These are phyloP conservation scores for Aegilops bicornis DNA, from an alignment of 176 grass and related monocot genomes.

Conservation along the genomic window DNA sequence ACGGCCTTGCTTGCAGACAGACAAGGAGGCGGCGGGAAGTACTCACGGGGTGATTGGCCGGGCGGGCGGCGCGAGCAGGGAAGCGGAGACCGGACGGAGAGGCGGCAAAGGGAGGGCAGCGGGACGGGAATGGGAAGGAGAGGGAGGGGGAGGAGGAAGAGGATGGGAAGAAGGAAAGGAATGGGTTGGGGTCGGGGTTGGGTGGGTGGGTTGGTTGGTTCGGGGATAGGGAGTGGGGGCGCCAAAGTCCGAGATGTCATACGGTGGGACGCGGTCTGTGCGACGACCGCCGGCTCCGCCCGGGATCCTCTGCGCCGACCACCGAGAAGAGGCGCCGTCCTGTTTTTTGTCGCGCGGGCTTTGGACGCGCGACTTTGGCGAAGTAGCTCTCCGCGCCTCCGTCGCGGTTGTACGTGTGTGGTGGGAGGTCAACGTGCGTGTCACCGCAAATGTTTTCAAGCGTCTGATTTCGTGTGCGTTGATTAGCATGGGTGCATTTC, in stretches of 20 bases:
- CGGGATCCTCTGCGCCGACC: slow-evolving; percentile 36
- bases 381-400: no score
- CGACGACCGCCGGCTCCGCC: slow-evolving; percentile 25
- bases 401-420: neutral
- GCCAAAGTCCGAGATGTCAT: slow-evolving; percentile 31
- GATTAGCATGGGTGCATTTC: neutral
- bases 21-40: neutral
- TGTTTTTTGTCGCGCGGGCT: no score
- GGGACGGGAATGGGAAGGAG: neutral
- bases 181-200: neutral
- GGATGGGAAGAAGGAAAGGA: neutral
- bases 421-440: neutral
- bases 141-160: neutral
- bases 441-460: neutral
- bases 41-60: slow-evolving; percentile 39
- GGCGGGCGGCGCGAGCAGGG: neutral
- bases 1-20: slow-evolving; percentile 8
- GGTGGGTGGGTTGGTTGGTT: slow-evolving; percentile 5
- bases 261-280: slow-evolving; percentile 32
- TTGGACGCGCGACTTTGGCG: no score
- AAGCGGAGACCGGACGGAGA: slow-evolving; percentile 23
- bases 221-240: slow-evolving; percentile 30
- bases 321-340: neutral
- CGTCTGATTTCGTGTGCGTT: neutral
- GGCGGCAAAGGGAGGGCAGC: neutral